Evolutionary conservation across 306 rosid genomes (phyloP).

Genomic region (Gillenia trifoliata): DNA sequence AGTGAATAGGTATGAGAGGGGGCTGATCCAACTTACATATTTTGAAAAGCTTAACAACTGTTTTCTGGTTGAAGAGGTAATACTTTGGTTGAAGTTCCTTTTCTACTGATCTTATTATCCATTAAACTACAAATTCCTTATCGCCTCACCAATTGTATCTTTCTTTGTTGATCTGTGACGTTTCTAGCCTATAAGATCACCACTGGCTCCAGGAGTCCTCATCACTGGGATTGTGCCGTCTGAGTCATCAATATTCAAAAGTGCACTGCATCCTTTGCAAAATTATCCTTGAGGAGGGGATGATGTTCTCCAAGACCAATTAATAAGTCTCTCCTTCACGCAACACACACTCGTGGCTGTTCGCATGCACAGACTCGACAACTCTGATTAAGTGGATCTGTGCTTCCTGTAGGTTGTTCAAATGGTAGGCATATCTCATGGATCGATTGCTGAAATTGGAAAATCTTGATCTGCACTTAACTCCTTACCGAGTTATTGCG

Average conservation of each 20-base stretch:
- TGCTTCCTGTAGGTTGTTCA: constrained; percentile 75
- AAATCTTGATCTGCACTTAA: constrained; percentile 87
- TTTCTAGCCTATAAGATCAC: constrained; percentile 86
- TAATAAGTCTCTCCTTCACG: constrained; percentile 45
- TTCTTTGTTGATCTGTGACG: constrained; percentile 21
- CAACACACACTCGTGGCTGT: background rate
- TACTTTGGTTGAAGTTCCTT: constrained; percentile 16
- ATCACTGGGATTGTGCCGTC: constrained; percentile 83
- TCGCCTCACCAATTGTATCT: constrained; percentile 10
- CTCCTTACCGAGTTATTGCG: constrained; percentile 93
- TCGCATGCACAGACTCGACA: background rate
- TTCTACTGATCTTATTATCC: too few species aligned
- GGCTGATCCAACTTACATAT: constrained; percentile 83
- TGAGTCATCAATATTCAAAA: constrained; percentile 91
- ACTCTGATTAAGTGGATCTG: constrained; percentile 10
- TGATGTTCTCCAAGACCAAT: constrained; percentile 93
- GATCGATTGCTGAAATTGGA: constrained; percentile 89
- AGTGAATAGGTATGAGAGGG: constrained; percentile 83
- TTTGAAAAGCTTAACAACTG: constrained; percentile 89
- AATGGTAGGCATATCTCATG: constrained; percentile 97
- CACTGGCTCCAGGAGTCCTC: constrained; percentile 78
- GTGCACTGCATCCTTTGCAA: constrained; percentile 88
- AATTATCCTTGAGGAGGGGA: constrained; percentile 91
- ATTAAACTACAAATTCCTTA: constrained; percentile 10
- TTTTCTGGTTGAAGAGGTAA: constrained; percentile 98